Percentiles rank a stretch among this genome's conserved stretches.
These are phyloP conservation scores for Hygrocybe punicea DNA, from an alignment of 768 basidiomycete genomes.

Conservation along the genomic window DNA sequence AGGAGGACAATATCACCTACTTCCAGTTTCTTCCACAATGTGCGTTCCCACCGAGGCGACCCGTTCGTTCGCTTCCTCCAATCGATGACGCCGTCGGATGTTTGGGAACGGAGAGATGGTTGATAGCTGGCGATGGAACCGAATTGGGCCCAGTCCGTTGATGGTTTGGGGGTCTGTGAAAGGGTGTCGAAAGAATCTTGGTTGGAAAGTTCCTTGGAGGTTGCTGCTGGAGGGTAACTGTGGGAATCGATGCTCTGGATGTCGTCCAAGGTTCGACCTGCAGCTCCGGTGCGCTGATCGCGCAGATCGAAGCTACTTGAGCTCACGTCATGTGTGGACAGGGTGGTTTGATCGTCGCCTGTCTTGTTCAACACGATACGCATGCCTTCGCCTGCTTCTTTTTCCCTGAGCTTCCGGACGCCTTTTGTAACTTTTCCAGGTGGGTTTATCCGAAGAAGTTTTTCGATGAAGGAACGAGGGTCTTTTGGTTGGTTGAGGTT, in stretches of 20 bases:
- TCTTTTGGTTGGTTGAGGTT: constrained; percentile 88
- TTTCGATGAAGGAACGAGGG: constrained; percentile 71
- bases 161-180: constrained; percentile 26
- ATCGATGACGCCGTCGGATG: constrained; percentile 71
- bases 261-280: constrained; percentile 57
- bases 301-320: constrained; percentile 44
- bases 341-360: constrained; percentile 40
- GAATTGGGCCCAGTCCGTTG: constrained; percentile 37
- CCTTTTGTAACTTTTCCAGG: constrained; percentile 82
- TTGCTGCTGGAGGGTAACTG: constrained; percentile 55
- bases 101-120: constrained; percentile 52
- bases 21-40: constrained; percentile 97
- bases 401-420: constrained; percentile 77
- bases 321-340: constrained; percentile 37
- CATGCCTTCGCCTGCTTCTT: constrained; percentile 64
- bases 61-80: constrained; percentile 67
- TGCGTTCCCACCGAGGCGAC: constrained; percentile 86
- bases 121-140: constrained; percentile 51
- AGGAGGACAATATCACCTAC: constrained; percentile 94
- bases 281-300: constrained; percentile 36
- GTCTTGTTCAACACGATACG: constrained; percentile 58
- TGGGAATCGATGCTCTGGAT: constrained; percentile 66
- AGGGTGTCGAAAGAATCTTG: constrained; percentile 34
- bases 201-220: constrained; percentile 28
- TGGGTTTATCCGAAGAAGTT: constrained; percentile 61